Percentiles rank a stretch among this genome's conserved stretches.
Conservation (phyloP, 352 stramenopile genomes). For the Blastocystis sp. region DNA sequence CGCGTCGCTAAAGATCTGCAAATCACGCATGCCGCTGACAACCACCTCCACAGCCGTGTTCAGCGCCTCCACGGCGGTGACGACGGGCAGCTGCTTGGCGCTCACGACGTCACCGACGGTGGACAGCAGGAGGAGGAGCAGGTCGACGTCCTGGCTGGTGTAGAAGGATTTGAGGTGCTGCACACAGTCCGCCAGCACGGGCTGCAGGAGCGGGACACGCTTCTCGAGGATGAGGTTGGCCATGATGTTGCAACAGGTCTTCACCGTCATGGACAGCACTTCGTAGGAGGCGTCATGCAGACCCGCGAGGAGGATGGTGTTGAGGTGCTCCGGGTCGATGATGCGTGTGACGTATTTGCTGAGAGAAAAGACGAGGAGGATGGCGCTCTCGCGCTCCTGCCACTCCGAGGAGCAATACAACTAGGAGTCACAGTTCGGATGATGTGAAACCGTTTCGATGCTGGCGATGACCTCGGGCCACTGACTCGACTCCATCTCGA, state of each 20-base stretch:
- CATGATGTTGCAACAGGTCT: slow-evolving; percentile 43
- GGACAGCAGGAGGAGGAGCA: slow-evolving; percentile 9
- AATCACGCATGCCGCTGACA: background rate
- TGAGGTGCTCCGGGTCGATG: slow-evolving; percentile 22
- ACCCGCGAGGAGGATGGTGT: slow-evolving; percentile 27
- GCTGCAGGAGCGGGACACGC: slow-evolving; percentile 9
- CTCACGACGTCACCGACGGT: slow-evolving; percentile 5
- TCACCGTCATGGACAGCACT: slow-evolving; percentile 41
- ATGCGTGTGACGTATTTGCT: background rate
- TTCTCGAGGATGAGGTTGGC: slow-evolving; percentile 44
- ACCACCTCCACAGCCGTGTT: background rate
- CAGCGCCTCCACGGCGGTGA: background rate
- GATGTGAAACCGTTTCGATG: background rate
- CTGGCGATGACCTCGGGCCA: slow-evolving; percentile 29
- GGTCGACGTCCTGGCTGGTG: slow-evolving; percentile 23
- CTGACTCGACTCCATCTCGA: slow-evolving; percentile 4
- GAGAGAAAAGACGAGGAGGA: slow-evolving; percentile 63
- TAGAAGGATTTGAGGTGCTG: background rate
- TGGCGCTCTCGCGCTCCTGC: slow-evolving; percentile 5
- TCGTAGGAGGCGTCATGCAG: slow-evolving; percentile 29
- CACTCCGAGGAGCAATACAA: background rate
- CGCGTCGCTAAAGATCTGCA: background rate
- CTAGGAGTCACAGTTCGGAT: background rate
- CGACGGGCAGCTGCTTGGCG: background rate
- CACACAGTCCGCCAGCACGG: background rate